Percentiles rank a stretch among this genome's conserved stretches.
phyloP scores from a whole-genome alignment of 108 stramenopile genomes.

The Conticribra weissflogii region DNA sequence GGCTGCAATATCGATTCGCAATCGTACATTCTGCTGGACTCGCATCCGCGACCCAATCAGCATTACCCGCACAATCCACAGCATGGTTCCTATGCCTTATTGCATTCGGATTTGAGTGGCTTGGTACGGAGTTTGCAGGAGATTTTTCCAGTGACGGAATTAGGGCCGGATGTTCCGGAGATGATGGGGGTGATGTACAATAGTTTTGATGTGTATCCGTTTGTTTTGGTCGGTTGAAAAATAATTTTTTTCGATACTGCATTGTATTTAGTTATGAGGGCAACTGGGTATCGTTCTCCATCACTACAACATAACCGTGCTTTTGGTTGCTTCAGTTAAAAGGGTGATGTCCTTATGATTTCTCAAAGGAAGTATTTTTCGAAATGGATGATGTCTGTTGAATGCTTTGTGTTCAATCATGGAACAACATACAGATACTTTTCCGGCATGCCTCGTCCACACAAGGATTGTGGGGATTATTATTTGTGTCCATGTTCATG shows the following conservation, averaged over 20 bases:
- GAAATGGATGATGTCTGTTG: too few species aligned
- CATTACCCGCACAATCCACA: constrained; percentile 37
- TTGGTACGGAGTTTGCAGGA: constrained; percentile 53
- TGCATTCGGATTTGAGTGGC: constrained; percentile 50
- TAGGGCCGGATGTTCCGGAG: constrained; percentile 75
- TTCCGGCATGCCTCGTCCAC: too few species aligned
- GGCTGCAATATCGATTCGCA: background rate
- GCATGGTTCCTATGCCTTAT: constrained; percentile 64
- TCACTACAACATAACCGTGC: too few species aligned
- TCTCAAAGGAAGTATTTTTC: too few species aligned
- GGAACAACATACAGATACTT: too few species aligned
- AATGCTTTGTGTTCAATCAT: too few species aligned
- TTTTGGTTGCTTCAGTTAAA: too few species aligned
- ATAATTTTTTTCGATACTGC: background rate
- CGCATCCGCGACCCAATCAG: constrained; percentile 77
- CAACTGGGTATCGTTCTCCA: too few species aligned
- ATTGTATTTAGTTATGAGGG: background rate
- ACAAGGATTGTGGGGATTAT: too few species aligned
- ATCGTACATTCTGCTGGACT: constrained; percentile 67
- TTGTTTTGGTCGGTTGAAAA: too few species aligned
- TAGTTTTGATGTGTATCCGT: constrained; percentile 79
- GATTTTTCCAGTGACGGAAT: constrained; percentile 70
- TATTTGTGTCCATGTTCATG: too few species aligned
- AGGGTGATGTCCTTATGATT: too few species aligned
- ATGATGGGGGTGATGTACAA: constrained; percentile 90